phyloP scores from a whole-genome alignment of 148 eudicot genomes.

The Salicornia ramosissima region DNA sequence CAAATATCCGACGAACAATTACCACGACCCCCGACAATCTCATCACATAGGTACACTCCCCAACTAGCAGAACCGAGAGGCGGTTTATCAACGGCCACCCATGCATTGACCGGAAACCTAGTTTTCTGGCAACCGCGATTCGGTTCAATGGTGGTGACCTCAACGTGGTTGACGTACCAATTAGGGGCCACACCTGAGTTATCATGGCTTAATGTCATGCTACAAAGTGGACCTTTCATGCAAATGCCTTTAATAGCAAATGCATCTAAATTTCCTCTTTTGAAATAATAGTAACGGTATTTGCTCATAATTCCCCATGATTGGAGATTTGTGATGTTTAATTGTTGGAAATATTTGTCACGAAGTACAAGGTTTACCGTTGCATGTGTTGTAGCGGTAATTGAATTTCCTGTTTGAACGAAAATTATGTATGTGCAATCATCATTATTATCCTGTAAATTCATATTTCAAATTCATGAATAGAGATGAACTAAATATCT shows the following conservation, averaged over 20 bases:
- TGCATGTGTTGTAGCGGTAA: conserved; percentile 22
- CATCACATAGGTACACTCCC: conserved; percentile 31
- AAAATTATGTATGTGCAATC: conserved; percentile 24
- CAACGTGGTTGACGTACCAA: conserved; percentile 30
- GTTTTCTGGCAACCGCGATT: conserved; percentile 8
- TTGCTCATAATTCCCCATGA: conserved; percentile 25
- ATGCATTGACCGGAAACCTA: conserved; percentile 20
- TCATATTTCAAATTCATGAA: too few species aligned
- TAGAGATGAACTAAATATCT: too few species aligned
- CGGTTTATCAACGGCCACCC: conserved; percentile 18
- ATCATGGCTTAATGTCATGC: conserved; percentile 30
- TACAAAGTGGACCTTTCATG: conserved; percentile 18
- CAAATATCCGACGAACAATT: neutral
- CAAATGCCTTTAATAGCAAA: conserved; percentile 20
- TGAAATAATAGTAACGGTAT: conserved; percentile 22
- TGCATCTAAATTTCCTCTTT: conserved; percentile 18
- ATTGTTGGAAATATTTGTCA: conserved; percentile 20
- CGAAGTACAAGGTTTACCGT: conserved; percentile 22
- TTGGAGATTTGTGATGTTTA: conserved; percentile 24
- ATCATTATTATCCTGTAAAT: neutral
- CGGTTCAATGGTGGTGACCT: conserved; percentile 20
- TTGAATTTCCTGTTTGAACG: conserved; percentile 23
- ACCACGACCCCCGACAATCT: conserved; percentile 2
- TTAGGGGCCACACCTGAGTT: conserved; percentile 18
- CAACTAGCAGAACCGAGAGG: conserved; percentile 19